Evolutionary conservation across 2,329 filamentous ascomycete species (phyloP).

Genomic region (Coniochaeta ligniaria): DNA sequence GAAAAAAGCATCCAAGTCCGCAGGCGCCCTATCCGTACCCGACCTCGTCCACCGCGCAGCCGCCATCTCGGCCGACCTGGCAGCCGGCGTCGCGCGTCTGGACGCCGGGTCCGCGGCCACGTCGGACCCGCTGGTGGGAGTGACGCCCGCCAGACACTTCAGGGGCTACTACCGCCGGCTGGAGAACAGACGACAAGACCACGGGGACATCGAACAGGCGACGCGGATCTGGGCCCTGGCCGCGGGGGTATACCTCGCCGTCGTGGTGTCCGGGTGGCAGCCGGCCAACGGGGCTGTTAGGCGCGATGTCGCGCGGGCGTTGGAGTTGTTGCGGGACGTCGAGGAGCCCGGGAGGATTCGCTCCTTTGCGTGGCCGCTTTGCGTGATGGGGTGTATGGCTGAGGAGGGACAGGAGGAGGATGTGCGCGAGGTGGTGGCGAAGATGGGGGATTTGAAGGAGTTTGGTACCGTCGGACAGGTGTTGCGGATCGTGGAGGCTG

Average conservation of each 20-base stretch:
- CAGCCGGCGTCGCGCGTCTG: conserved; percentile 17
- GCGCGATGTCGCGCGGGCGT: conserved; percentile 17
- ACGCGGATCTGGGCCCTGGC: conserved; percentile 35
- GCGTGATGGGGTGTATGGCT: conserved; percentile 31
- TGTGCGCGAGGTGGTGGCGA: neutral
- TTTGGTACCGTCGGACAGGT: neutral
- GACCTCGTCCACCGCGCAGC: conserved; percentile 33
- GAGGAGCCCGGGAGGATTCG: conserved; percentile 21
- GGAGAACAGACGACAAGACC: neutral
- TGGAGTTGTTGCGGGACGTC: conserved; percentile 20
- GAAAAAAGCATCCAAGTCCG: conserved; percentile 35
- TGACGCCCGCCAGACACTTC: neutral
- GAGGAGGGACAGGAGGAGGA: neutral
- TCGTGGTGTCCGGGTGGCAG: conserved; percentile 37
- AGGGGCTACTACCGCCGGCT: neutral
- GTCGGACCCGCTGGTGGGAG: neutral
- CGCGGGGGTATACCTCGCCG: conserved; percentile 31
- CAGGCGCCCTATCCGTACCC: conserved; percentile 31
- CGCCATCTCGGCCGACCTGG: conserved; percentile 26
- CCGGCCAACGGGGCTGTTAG: conserved; percentile 30
- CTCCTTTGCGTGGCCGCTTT: conserved; percentile 32
- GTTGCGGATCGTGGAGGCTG: neutral
- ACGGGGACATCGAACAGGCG: neutral
- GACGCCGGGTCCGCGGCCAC: conserved; percentile 8
- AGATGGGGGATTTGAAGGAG: neutral